Evolutionary conservation across 331 rosid species (phyloP), one percentile per base, ranked within the genome.

Genomic region (Erythrophleum ivorense): DNA sequence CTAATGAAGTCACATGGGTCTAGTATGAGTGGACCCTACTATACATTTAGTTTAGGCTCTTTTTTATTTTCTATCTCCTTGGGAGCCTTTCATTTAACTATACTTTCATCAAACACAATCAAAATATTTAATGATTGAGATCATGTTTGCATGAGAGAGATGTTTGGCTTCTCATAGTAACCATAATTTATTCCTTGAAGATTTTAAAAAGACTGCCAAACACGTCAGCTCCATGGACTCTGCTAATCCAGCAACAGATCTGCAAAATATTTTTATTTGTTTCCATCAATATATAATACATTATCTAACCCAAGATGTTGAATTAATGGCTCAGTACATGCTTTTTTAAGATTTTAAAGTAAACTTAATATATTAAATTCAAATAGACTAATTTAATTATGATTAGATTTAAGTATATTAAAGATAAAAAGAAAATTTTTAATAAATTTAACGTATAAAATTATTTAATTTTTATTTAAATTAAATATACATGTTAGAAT

Each of bases 1-100:
- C 82, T 80, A 80, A 81, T 84, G 92, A 87, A 86, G 86, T 88
- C 94, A 92, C 97, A 89, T 92, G 97, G 91, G 91, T 90, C 72
- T 88, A 74, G 88, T 84, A 73, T 58, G 33, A 83, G 69, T 77
- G 87, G 90, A 78, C 29, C 88, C 86, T 83, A 80, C 84, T 58
- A 2, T 55, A 38, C 18, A 68, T 86, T 80, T 90, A 83, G 85
- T 88, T 87, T 87, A 90, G 81, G 65, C 73, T 45, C 73, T 84
- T 71, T 33, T 67, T 58, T 75, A 50, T 55, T 78, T 55, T 86
- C 72, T 77, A 85, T 82, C 88, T 82, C 90, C 91, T 86, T 86
- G 86, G 81, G 76, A 87, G 80, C 86, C 80, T 84, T 85, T 84
- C 77, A 84, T 84, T 80, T 84, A 84, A 80, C 76, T 63, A 62